Percentiles rank a stretch among this genome's conserved stretches.
These are phyloP conservation scores for Exophiala bonariae DNA, from an alignment of 2,329 filamentous ascomycete species.

Conservation along the genomic window DNA sequence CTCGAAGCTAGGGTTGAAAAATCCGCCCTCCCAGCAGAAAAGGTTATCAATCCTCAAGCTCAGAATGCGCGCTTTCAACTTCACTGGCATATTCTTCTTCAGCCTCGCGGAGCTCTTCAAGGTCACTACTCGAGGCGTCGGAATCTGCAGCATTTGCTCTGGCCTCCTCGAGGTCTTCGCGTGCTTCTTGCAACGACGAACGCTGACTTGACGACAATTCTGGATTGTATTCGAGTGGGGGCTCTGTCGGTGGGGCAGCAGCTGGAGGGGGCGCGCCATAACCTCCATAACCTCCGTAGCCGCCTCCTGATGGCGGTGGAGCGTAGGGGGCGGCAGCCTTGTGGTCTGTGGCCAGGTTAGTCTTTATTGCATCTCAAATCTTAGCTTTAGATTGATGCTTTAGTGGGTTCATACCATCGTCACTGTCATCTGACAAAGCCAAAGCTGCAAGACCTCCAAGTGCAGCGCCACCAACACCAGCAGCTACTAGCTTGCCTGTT, in stretches of 20 bases:
- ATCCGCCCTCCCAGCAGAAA: no score
- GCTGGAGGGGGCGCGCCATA: slow-evolving; percentile 13
- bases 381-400: not conserved
- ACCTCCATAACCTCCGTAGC: slow-evolving; percentile 1
- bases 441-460: slow-evolving; percentile 22
- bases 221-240: slow-evolving; percentile 21
- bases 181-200: slow-evolving; percentile 19
- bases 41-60: slow-evolving; percentile 14
- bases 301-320: slow-evolving; percentile 1
- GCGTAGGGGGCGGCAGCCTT: slow-evolving; percentile 1
- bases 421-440: slow-evolving; percentile 15
- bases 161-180: slow-evolving; percentile 21
- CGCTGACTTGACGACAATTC: slow-evolving; percentile 22
- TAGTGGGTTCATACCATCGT: slow-evolving; percentile 12
- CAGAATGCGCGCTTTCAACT: slow-evolving; percentile 20
- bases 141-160: slow-evolving; percentile 19
- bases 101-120: slow-evolving; percentile 22
- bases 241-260: slow-evolving; percentile 4
- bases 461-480: slow-evolving; percentile 21
- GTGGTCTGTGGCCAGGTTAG: not conserved
- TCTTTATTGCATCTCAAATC: not conserved
- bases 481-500: slow-evolving; percentile 14
- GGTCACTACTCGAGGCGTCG: slow-evolving; percentile 21
- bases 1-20: no score
- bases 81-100: slow-evolving; percentile 21